A percentile compares a stretch with the other conserved stretches of the same genome.
phyloP scores from a whole-genome alignment of 768 basidiomycete genomes.

The Phaeotremella skinneri region DNA sequence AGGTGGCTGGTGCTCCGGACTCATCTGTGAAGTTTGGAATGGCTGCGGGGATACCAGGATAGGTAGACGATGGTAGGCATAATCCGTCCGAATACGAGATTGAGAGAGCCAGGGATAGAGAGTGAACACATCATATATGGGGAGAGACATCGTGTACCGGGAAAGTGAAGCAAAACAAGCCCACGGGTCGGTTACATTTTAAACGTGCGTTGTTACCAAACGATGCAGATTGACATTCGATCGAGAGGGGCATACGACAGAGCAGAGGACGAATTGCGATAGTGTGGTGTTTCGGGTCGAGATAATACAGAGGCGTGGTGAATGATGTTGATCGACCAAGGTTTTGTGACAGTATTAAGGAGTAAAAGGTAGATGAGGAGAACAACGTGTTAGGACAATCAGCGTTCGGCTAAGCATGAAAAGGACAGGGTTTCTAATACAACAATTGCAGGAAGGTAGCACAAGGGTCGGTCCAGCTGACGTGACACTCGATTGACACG shows the following conservation, averaged over 20 bases:
- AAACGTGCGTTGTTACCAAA: not conserved
- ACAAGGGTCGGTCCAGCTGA: no score
- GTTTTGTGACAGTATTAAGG: not conserved
- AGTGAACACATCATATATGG: not conserved
- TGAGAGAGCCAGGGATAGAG: slow-evolving; percentile 4
- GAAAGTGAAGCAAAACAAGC: slow-evolving; percentile 2
- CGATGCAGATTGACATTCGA: not conserved
- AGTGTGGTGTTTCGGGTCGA: no score
- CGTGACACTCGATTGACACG: no score
- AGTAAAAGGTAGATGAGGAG: not conserved
- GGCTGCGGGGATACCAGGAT: slow-evolving; percentile 14
- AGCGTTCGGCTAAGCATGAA: no score
- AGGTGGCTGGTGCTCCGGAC: slow-evolving; percentile 40
- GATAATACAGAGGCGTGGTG: no score
- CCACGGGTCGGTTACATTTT: not conserved
- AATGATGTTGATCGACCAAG: no score
- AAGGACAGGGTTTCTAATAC: no score
- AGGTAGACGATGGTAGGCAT: not conserved
- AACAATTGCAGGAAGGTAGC: no score
- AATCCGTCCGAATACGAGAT: slow-evolving; percentile 7
- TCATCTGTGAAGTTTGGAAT: slow-evolving; percentile 42
- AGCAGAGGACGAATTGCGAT: no score
- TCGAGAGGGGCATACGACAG: no score
- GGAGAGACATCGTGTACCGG: not conserved
- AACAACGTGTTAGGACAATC: no score